Evolutionary conservation across 805 yeast species (phyloP).

Genomic region (Suhomyces pyralidae): DNA sequence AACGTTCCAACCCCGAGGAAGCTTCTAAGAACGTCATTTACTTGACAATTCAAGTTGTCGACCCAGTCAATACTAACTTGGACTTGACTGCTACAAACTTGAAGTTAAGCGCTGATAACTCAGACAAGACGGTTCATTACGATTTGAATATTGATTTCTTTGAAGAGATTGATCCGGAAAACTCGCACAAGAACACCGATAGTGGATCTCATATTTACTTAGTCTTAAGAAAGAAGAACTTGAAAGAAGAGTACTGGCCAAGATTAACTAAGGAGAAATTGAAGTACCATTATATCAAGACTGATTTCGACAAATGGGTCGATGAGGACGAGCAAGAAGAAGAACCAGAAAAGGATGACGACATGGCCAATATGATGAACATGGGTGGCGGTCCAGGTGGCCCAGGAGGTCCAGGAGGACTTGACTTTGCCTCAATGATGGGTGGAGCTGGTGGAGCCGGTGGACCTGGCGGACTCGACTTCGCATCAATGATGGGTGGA

Average conservation of each 20-base stretch:
- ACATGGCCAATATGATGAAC: conserved; percentile 32
- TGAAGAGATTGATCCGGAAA: conserved; percentile 66
- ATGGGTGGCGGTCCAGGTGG: conserved; percentile 34
- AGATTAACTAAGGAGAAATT: conserved; percentile 84
- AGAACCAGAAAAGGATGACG: conserved; percentile 45
- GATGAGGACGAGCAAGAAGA: conserved; percentile 97
- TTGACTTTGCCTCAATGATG: conserved; percentile 9
- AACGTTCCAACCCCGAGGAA: conserved; percentile 79
- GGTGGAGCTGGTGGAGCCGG: conserved; percentile 25
- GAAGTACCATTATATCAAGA: conserved; percentile 76
- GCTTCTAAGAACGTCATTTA: conserved; percentile 70
- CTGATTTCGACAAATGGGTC: conserved; percentile 97
- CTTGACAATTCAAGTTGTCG: conserved; percentile 71
- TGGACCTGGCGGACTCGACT: conserved; percentile 31
- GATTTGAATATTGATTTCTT: conserved; percentile 70
- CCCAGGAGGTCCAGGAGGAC: conserved; percentile 29
- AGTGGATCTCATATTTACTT: conserved; percentile 61
- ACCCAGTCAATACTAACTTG: conserved; percentile 60
- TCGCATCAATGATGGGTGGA: conserved; percentile 37
- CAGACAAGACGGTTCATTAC: conserved; percentile 51
- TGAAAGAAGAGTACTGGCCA: conserved; percentile 87
- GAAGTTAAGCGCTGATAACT: conserved; percentile 47
- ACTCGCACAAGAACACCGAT: conserved; percentile 54
- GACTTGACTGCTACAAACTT: conserved; percentile 57
- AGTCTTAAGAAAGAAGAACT: conserved; percentile 65